Evolutionary conservation across 805 yeast species (phyloP).

Genomic region (Sugiyamaella marilandica): DNA sequence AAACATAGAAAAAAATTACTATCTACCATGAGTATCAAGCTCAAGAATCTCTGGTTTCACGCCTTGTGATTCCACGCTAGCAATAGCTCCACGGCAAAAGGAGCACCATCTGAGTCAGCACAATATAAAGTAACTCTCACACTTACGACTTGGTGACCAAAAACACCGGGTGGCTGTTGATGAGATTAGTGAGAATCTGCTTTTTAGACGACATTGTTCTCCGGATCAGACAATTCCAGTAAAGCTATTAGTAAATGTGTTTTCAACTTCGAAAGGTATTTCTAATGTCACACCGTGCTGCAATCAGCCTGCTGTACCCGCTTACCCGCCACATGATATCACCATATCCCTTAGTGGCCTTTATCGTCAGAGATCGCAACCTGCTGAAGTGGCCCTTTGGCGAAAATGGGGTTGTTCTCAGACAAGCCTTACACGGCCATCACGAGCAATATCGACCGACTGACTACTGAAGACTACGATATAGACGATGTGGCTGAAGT

Average conservation of each 20-base stretch:
- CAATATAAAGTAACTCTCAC: background rate
- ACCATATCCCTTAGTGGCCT: too few species aligned
- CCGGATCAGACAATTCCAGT: too few species aligned
- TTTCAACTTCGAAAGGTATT: too few species aligned
- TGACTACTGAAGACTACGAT: slow-evolving; percentile 31
- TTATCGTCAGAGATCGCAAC: background rate
- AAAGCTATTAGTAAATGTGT: too few species aligned
- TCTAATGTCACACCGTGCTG: too few species aligned
- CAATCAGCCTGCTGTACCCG: too few species aligned
- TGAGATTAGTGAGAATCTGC: slow-evolving; percentile 38
- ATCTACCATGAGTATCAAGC: slow-evolving; percentile 38
- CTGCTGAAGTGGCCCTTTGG: background rate
- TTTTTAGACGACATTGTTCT: background rate
- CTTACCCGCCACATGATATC: too few species aligned
- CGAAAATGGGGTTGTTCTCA: slow-evolving; percentile 30
- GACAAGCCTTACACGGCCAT: slow-evolving; percentile 44
- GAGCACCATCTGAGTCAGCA: slow-evolving; percentile 4
- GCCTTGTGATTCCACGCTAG: slow-evolving; percentile 35
- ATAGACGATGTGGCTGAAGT: slow-evolving; percentile 44
- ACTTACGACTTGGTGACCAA: slow-evolving; percentile 66
- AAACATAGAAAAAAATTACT: slow-evolving; percentile 15
- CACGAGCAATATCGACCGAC: slow-evolving; percentile 36
- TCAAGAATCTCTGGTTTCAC: slow-evolving; percentile 52
- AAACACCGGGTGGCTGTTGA: slow-evolving; percentile 62
- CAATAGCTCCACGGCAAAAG: slow-evolving; percentile 44